phyloP scores from a whole-genome alignment of 768 basidiomycete species.

The Pisolithus marmoratus region DNA sequence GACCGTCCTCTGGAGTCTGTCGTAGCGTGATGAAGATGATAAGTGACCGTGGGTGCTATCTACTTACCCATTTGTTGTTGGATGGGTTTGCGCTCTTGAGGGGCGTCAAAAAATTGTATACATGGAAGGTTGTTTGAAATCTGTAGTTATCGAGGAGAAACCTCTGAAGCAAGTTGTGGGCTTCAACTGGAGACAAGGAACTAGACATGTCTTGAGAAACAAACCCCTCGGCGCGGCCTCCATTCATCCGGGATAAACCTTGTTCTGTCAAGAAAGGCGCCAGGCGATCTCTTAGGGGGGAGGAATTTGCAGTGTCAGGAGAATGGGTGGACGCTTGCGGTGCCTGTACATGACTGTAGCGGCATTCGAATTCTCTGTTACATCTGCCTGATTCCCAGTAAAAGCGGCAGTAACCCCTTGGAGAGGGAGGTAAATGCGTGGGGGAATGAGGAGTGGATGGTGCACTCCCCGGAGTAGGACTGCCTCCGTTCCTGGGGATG shows the following conservation, averaged over 20 bases:
- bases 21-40: neutral
- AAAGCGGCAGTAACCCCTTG: slow-evolving; percentile 38
- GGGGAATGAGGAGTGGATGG: neutral
- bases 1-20: slow-evolving; percentile 45
- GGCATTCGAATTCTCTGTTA: slow-evolving; percentile 41
- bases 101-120: slow-evolving; percentile 40
- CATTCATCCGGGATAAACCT: slow-evolving; percentile 40
- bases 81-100: slow-evolving; percentile 34
- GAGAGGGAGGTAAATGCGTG: slow-evolving; percentile 17
- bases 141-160: slow-evolving; percentile 40
- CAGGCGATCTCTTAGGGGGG: slow-evolving; percentile 18
- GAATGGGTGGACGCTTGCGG: slow-evolving; percentile 2
- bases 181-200: slow-evolving; percentile 39
- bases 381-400: slow-evolving; percentile 47
- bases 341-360: slow-evolving; percentile 31
- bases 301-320: neutral
- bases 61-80: slow-evolving; percentile 39
- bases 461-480: no score
- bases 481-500: no score
- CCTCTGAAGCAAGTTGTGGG: slow-evolving; percentile 38
- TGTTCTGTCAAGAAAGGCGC: slow-evolving; percentile 41
- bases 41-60: neutral
- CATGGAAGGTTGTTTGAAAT: slow-evolving; percentile 35
- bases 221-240: slow-evolving; percentile 39
- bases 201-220: slow-evolving; percentile 29